These are phyloP conservation scores for Lophiotrema nucula DNA, from an alignment of 495 filamentous ascomycete genomes.

Conservation along the genomic window DNA sequence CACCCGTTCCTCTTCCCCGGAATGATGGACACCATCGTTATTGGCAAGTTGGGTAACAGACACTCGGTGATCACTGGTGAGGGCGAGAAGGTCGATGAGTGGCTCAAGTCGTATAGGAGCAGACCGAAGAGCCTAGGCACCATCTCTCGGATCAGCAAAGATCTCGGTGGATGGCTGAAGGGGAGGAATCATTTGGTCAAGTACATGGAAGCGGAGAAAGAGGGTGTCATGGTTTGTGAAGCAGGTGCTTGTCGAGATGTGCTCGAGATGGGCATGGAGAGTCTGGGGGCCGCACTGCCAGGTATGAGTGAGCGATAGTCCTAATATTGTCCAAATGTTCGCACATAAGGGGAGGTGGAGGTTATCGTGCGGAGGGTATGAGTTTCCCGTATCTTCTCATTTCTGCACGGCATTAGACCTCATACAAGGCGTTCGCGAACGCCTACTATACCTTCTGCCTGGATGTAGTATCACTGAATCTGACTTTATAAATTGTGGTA, in stretches of 20 bases:
- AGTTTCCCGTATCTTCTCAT: no score
- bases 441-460: no score
- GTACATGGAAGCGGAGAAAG: slow-evolving; percentile 35
- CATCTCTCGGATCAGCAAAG: slow-evolving; percentile 35
- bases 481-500: no score
- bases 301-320: slow-evolving; percentile 3
- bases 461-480: no score
- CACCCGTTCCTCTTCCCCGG: slow-evolving; percentile 87
- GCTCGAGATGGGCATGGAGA: slow-evolving; percentile 28
- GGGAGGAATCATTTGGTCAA: slow-evolving; percentile 41
- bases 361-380: no score
- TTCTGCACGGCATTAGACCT: no score
- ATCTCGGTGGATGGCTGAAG: slow-evolving; percentile 39
- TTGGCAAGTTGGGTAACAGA: slow-evolving; percentile 60
- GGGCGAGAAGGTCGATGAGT: slow-evolving; percentile 35
- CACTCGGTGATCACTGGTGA: slow-evolving; percentile 40
- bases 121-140: slow-evolving; percentile 31
- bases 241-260: slow-evolving; percentile 39
- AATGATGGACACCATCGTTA: slow-evolving; percentile 72
- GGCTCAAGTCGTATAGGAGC: slow-evolving; percentile 28
- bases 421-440: no score
- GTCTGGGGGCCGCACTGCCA: slow-evolving; percentile 27
- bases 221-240: slow-evolving; percentile 45
- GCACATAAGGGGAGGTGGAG: no score
- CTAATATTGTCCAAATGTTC: no score